A percentile compares a stretch with the other conserved stretches of the same genome.
phyloP scores from a whole-genome alignment of 2,329 filamentous ascomycete species.

The Pseudopyricularia javanii region DNA sequence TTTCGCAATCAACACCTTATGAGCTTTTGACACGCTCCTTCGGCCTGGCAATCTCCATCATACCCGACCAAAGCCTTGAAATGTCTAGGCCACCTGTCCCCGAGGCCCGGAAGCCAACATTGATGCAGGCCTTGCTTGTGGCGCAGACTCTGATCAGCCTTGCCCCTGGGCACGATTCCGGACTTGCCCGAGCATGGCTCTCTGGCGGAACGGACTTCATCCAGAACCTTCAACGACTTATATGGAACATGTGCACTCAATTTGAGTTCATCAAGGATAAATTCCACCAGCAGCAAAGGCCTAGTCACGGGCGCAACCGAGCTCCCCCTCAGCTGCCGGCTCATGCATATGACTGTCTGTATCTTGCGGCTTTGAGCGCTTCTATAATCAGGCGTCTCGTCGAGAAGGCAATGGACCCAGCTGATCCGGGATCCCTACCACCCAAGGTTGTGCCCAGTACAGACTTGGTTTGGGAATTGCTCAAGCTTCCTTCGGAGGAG shows the following conservation, averaged over 20 bases:
- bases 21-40: conserved; percentile 83
- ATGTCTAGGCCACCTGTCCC: conserved; percentile 53
- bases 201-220: conserved; percentile 75
- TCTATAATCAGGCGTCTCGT: conserved; percentile 55
- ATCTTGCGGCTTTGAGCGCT: conserved; percentile 57
- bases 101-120: conserved; percentile 72
- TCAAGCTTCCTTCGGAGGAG: conserved; percentile 51
- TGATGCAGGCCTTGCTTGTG: conserved; percentile 86
- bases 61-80: conserved; percentile 52
- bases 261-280: conserved; percentile 25
- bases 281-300: background rate
- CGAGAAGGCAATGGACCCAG: conserved; percentile 54
- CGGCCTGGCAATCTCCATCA: conserved; percentile 69
- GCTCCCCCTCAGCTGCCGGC: conserved; percentile 7
- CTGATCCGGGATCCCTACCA: conserved; percentile 39
- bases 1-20: conserved; percentile 48
- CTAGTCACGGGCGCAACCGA: background rate
- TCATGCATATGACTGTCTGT: conserved; percentile 34
- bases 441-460: conserved; percentile 51
- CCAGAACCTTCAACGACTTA: conserved; percentile 63
- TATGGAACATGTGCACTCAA: conserved; percentile 58
- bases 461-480: conserved; percentile 53
- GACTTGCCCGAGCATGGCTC: conserved; percentile 69
- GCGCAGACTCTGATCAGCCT: conserved; percentile 79
- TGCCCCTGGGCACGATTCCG: conserved; percentile 48